Conservation (phyloP, 1,139 yeast genomes). For the Zygosaccharomyces pseudobailii region DNA sequence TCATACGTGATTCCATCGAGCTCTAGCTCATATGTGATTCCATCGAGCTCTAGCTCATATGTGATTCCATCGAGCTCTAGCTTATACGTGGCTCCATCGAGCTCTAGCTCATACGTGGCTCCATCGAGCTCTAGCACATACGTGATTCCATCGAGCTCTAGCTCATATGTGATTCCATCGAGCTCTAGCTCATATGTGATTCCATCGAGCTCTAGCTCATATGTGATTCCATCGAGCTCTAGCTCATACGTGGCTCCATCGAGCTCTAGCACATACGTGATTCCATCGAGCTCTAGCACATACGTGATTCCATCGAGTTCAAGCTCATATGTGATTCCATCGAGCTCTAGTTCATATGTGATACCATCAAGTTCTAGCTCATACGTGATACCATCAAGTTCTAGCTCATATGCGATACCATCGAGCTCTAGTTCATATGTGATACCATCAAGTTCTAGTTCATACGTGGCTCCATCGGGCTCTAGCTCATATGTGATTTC, state of each 20-base stretch:
- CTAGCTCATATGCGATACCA: no score
- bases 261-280: background rate
- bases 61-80: background rate
- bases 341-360: background rate
- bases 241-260: background rate
- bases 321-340: no score
- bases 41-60: background rate
- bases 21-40: background rate
- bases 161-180: background rate
- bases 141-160: background rate
- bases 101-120: background rate
- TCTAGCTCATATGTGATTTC: background rate
- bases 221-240: background rate
- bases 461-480: background rate
- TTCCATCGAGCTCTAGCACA: background rate
- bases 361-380: background rate
- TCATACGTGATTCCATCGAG: background rate
- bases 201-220: background rate
- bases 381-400: background rate
- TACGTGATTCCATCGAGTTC: background rate
- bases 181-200: background rate
- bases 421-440: background rate
- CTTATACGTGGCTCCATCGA: background rate
- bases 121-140: background rate
- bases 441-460: background rate